A percentile compares a stretch with the other conserved stretches of the same genome.
These are phyloP conservation scores for Pseudogymnoascus sp. DNA, from an alignment of 2,329 filamentous ascomycete species.

Conservation along the genomic window DNA sequence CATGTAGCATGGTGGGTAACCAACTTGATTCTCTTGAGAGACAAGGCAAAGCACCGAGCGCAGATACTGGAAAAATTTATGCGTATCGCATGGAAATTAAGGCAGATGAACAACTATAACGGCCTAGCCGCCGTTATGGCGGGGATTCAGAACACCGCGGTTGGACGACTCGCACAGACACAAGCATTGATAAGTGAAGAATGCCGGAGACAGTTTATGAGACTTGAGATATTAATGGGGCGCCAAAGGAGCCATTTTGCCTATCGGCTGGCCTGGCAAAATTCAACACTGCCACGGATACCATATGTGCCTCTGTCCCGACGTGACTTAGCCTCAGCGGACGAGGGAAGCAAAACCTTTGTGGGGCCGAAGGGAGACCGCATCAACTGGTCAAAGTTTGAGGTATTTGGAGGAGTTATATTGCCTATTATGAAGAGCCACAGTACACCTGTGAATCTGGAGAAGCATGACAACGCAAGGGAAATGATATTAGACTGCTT, in stretches of 20 bases:
- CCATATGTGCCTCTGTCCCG: constrained; percentile 88
- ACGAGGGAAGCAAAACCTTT: constrained; percentile 87
- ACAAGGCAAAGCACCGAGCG: constrained; percentile 92
- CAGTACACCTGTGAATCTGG: constrained; percentile 41
- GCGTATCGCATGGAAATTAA: constrained; percentile 75
- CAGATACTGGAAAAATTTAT: constrained; percentile 93
- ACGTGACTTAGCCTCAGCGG: constrained; percentile 82
- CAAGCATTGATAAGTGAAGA: constrained; percentile 64
- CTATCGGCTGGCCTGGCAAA: constrained; percentile 96
- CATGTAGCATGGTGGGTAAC: constrained; percentile 76
- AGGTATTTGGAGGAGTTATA: constrained; percentile 87
- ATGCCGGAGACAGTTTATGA: constrained; percentile 76
- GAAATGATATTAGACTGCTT: constrained; percentile 74
- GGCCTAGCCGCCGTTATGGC: constrained; percentile 88
- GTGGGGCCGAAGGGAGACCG: constrained; percentile 64
- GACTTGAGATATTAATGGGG: constrained; percentile 85
- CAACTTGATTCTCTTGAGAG: constrained; percentile 77
- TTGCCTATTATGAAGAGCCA: constrained; percentile 78
- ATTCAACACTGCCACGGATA: constrained; percentile 81
- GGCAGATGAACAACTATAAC: constrained; percentile 95
- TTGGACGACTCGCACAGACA: constrained; percentile 77
- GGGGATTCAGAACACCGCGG: constrained; percentile 79
- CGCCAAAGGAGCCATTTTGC: constrained; percentile 88
- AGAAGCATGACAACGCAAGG: constrained; percentile 60
- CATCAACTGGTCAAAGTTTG: constrained; percentile 98